These are phyloP conservation scores for Neopestalotiopsis clavispora DNA, from an alignment of 2,329 filamentous ascomycete genomes.

Conservation along the genomic window DNA sequence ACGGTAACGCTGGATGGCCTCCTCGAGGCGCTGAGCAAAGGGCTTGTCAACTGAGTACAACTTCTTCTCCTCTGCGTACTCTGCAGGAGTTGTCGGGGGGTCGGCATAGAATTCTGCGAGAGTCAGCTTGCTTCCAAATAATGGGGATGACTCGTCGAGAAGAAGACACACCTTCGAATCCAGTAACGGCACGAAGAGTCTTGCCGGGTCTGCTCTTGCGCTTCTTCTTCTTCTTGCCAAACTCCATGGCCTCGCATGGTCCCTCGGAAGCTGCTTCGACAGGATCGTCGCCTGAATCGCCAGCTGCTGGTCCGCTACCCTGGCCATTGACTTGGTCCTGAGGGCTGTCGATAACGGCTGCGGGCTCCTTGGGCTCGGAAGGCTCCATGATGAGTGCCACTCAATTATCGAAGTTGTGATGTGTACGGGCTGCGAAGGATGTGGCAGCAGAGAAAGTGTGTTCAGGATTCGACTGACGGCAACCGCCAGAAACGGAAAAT, in stretches of 20 bases:
- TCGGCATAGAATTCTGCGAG: slow-evolving; percentile 76
- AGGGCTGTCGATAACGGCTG: too few relatives aligned
- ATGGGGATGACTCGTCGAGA: too few relatives aligned
- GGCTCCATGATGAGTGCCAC: too few relatives aligned
- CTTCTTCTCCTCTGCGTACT: slow-evolving; percentile 68
- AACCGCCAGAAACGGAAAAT: too few relatives aligned
- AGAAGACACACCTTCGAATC: slow-evolving; percentile 66
- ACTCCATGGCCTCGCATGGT: background rate
- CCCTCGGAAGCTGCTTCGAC: background rate
- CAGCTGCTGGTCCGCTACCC: background rate
- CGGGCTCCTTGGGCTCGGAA: too few relatives aligned
- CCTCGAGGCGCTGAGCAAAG: slow-evolving; percentile 75
- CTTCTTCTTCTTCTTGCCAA: slow-evolving; percentile 47
- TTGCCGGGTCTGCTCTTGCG: slow-evolving; percentile 39
- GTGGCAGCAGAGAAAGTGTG: too few relatives aligned
- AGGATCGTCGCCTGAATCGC: too few relatives aligned
- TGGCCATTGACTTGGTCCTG: too few relatives aligned
- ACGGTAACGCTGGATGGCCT: slow-evolving; percentile 82
- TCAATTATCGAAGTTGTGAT: too few relatives aligned
- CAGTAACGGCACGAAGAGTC: slow-evolving; percentile 56
- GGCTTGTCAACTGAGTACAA: slow-evolving; percentile 68
- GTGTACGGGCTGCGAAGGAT: too few relatives aligned
- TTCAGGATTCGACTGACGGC: too few relatives aligned
- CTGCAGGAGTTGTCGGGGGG: slow-evolving; percentile 73
- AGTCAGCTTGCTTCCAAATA: slow-evolving; percentile 9